A percentile compares a stretch with the other conserved stretches of the same genome.
phyloP scores from a whole-genome alignment of 2,329 filamentous ascomycete species.

The Aspergillus novoparasiticus region DNA sequence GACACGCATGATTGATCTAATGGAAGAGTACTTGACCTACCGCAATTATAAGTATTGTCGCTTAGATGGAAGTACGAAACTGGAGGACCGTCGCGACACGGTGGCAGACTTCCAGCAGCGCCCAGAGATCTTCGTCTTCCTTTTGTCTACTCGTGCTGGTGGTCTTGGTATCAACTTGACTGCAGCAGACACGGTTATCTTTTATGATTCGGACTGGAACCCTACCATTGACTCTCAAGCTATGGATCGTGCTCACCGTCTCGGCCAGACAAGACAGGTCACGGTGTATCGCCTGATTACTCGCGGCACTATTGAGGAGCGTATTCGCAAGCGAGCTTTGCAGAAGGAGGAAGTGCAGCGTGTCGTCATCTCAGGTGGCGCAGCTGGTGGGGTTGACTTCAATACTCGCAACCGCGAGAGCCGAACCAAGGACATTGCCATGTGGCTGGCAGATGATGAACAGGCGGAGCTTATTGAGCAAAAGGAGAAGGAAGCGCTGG shows the following conservation, averaged over 20 bases:
- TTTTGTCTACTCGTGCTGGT: constrained; percentile 93
- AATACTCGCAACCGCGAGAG: constrained; percentile 90
- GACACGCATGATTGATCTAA: constrained; percentile 99
- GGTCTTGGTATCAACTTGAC: constrained; percentile 98
- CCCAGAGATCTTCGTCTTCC: constrained; percentile 94
- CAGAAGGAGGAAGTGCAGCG: constrained; percentile 99
- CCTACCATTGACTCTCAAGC: constrained; percentile 98
- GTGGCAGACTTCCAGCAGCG: constrained; percentile 95
- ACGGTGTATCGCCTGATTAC: constrained; percentile 98
- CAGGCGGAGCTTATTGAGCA: constrained; percentile 92
- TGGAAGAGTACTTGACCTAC: constrained; percentile 98
- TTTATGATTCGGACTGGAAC: constrained; percentile 99
- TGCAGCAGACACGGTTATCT: constrained; percentile 95
- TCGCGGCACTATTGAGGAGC: constrained; percentile 93
- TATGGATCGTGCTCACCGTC: constrained; percentile 97
- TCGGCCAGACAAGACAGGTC: constrained; percentile 93
- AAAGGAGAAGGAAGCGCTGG: constrained; percentile 82
- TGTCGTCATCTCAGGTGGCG: constrained; percentile 89
- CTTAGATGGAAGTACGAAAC: constrained; percentile 92
- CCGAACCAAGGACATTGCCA: constrained; percentile 94
- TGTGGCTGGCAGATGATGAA: constrained; percentile 98
- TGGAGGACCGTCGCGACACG: constrained; percentile 94
- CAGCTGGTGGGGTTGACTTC: constrained; percentile 86
- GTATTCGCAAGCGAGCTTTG: constrained; percentile 92
- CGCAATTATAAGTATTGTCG: constrained; percentile 99